A percentile compares a stretch with the other conserved stretches of the same genome.
phyloP scores from a whole-genome alignment of 2,329 filamentous ascomycete genomes.

The Xylariaceae sp. region DNA sequence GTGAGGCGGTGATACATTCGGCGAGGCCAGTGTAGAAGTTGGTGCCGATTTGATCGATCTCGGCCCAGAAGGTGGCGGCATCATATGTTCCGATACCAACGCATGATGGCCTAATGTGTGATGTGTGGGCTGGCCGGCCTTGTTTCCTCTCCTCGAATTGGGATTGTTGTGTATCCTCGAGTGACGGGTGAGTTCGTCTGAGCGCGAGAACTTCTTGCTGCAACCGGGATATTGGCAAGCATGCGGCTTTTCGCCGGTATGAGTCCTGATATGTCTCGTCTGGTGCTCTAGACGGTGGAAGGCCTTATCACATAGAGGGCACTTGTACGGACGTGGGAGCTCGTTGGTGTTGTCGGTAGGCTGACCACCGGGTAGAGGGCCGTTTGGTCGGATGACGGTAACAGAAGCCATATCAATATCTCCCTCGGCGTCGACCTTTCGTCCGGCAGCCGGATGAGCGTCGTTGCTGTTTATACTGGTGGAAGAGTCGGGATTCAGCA shows the following conservation, averaged over 20 bases:
- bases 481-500: constrained; percentile 65
- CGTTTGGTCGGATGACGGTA: constrained; percentile 63
- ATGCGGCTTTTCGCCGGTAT: constrained; percentile 98
- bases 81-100: constrained; percentile 65
- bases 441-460: constrained; percentile 35
- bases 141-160: constrained; percentile 92
- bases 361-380: constrained; percentile 64
- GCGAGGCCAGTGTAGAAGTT: constrained; percentile 83
- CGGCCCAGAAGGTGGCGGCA: constrained; percentile 72
- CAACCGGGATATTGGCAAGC: constrained; percentile 94
- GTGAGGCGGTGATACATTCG: constrained; percentile 93
- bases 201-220: constrained; percentile 95
- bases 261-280: constrained; percentile 86
- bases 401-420: constrained; percentile 57
- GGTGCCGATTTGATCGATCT: constrained; percentile 88
- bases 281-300: constrained; percentile 98
- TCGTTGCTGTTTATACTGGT: constrained; percentile 31
- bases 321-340: constrained; percentile 96
- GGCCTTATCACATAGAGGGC: constrained; percentile 95
- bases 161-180: constrained; percentile 99
- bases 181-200: constrained; percentile 94
- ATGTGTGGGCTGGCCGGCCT: constrained; percentile 59
- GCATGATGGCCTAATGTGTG: constrained; percentile 49
- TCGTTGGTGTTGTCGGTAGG: constrained; percentile 64
- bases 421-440: constrained; percentile 36